phyloP scores from a whole-genome alignment of 1,284 basidiomycete species.

The Melanopsichium pennsylvanicum region DNA sequence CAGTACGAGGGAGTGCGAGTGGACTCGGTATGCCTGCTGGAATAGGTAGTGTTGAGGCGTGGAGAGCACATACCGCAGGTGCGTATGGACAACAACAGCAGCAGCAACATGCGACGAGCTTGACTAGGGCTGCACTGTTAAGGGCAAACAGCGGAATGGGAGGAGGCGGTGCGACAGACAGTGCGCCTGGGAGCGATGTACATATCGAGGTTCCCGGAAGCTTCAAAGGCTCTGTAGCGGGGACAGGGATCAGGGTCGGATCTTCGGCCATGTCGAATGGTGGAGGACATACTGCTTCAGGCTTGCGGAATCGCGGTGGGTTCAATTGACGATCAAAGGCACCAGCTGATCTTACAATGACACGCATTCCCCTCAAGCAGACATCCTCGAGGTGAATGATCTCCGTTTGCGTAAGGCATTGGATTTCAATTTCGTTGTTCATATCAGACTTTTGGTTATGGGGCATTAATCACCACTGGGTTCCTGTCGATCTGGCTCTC shows the following conservation, averaged over 20 bases:
- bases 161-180: conserved; percentile 9
- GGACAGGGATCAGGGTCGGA: conserved; percentile 20
- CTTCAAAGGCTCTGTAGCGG: conserved; percentile 30
- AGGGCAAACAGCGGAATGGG: conserved; percentile 18
- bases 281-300: conserved; percentile 3
- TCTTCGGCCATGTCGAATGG: conserved; percentile 8
- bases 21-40: conserved; percentile 9
- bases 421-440: too few relatives aligned
- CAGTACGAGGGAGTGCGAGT: neutral
- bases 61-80: conserved; percentile 43
- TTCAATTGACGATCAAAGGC: conserved; percentile 14
- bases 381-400: too few relatives aligned
- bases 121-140: conserved; percentile 23
- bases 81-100: conserved; percentile 9
- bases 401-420: too few relatives aligned
- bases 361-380: too few relatives aligned
- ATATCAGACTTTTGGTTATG: too few relatives aligned
- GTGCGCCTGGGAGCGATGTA: conserved; percentile 20
- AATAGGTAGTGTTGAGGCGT: conserved; percentile 42
- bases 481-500: too few relatives aligned
- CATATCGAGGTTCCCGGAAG: conserved; percentile 36
- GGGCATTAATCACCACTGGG: too few relatives aligned
- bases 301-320: conserved; percentile 21
- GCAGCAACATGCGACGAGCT: conserved; percentile 22
- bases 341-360: too few relatives aligned